Evolutionary conservation across 768 basidiomycete species (phyloP), one percentile per base, ranked within the genome.

Genomic region (Mycena belliarum): DNA sequence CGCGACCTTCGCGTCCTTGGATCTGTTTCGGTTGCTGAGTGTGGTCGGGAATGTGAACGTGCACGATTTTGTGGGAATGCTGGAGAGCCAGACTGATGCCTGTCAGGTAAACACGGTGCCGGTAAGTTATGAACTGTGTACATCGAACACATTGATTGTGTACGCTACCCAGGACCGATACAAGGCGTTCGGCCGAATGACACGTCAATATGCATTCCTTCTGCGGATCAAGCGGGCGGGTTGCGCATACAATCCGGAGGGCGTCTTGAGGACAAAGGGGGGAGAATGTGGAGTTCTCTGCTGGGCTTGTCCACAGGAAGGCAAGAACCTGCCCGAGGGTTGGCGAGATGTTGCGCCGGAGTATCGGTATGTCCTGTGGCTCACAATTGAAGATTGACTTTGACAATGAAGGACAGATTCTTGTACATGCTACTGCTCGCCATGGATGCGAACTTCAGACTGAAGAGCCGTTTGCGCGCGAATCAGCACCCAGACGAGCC

Each of bases 121-220:
- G 14, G 38, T 40, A 18, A 40, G 38, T 18, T 6, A 6, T 32
- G 8, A 32, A 14, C 14, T 32, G 6, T 32, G 14, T 6, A n/a
- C n/a, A 14, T 7, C 32, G 14, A 14, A 14, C 32, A 32, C 14
- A 32, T n/a, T 32, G 14, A 7, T 32, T 7, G 14, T 32, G 32
- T n/a, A n/a, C 8, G 32, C 6, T 7, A 7, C 32, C 32, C 6
- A 61, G 59, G 59, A 61, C 47, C 59, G 54, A 3, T 61, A 61
- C 23, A 56, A 46, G 38, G 42, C 33, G 8, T 55, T 56, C 24
- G 24, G 46, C 2, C 20, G 23, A 1, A 46, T 55, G 40, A 6
- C 32, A 2, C 21, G 44, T 2, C 52, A 49, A 41, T 48, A 29
- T 12, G 14, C 2, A 1, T 45, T 33, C 12, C 20, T 49, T 18